phyloP scores from a whole-genome alignment of 441 rosid species.

The Gossypium aridum region DNA sequence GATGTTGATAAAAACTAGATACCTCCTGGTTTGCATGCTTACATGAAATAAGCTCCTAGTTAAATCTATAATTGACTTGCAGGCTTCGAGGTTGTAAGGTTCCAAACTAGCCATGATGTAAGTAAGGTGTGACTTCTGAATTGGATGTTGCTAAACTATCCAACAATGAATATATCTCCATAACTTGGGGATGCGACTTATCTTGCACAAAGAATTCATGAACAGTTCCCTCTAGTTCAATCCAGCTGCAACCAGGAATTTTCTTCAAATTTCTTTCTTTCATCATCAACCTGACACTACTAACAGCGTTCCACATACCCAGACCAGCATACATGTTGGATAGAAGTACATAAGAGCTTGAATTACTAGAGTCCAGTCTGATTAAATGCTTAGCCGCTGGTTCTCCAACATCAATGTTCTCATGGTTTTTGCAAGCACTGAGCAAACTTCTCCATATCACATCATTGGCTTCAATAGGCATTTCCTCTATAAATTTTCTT shows the following conservation, averaged over 20 bases:
- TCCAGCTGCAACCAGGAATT: slow-evolving; percentile 60
- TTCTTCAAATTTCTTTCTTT: slow-evolving; percentile 40
- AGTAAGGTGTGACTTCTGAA: slow-evolving; percentile 14
- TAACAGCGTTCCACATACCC: slow-evolving; percentile 50
- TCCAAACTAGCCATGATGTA: slow-evolving; percentile 5
- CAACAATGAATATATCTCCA: slow-evolving; percentile 39
- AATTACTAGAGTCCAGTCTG: slow-evolving; percentile 28
- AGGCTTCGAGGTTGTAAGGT: background rate
- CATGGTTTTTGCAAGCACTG: slow-evolving; percentile 42
- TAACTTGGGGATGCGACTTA: slow-evolving; percentile 31
- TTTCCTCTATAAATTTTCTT: slow-evolving; percentile 33
- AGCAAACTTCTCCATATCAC: slow-evolving; percentile 56
- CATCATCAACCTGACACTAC: slow-evolving; percentile 43
- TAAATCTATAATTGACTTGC: slow-evolving; percentile 1
- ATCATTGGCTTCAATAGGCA: slow-evolving; percentile 56
- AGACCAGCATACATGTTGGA: slow-evolving; percentile 52
- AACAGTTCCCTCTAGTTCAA: slow-evolving; percentile 56
- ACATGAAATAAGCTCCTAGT: background rate
- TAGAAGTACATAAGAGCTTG: slow-evolving; percentile 48
- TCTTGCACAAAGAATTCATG: slow-evolving; percentile 63
- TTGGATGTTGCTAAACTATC: slow-evolving; percentile 19
- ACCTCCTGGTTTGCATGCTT: background rate
- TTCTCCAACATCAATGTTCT: slow-evolving; percentile 40
- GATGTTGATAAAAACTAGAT: background rate
- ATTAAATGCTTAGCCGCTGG: slow-evolving; percentile 37